Conservation (phyloP, 768 basidiomycete genomes). For the Boletus subcaerulescens region DNA sequence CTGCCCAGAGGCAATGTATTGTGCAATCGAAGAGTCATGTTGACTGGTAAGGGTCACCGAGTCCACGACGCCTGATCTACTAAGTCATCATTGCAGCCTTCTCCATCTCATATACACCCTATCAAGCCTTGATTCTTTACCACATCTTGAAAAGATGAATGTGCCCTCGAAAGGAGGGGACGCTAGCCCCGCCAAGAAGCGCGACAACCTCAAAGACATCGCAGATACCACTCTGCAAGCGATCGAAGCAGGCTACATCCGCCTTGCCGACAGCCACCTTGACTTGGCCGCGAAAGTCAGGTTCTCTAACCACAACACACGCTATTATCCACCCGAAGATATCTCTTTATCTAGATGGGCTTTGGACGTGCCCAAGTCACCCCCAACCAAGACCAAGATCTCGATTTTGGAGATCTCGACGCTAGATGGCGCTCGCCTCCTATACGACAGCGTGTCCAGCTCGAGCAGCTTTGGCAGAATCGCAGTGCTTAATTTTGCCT, state of each 20-base stretch:
- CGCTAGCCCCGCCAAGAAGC: slow-evolving; percentile 6
- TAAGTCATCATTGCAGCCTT: neutral
- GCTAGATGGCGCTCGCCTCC: slow-evolving; percentile 54
- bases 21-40: too few species aligned
- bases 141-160: neutral
- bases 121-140: too few species aligned
- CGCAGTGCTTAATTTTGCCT: slow-evolving; percentile 75
- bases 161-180: neutral
- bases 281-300: slow-evolving; percentile 35
- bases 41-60: too few species aligned
- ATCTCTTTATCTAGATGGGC: slow-evolving; percentile 48
- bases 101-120: too few species aligned
- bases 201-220: slow-evolving; percentile 34
- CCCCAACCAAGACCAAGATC: slow-evolving; percentile 31
- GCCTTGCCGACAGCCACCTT: slow-evolving; percentile 25
- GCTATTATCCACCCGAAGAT: slow-evolving; percentile 49
- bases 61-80: too few species aligned
- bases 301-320: slow-evolving; percentile 42
- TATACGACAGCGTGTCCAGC: slow-evolving; percentile 21
- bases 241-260: slow-evolving; percentile 46
- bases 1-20: too few species aligned
- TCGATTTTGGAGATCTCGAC: slow-evolving; percentile 62
- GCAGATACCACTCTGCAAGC: slow-evolving; percentile 50
- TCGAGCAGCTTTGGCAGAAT: slow-evolving; percentile 33
- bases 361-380: slow-evolving; percentile 7